Base-by-base conservation (phyloP, 176 grass and related monocot species). In the Alopecurus myosuroides region DNA sequence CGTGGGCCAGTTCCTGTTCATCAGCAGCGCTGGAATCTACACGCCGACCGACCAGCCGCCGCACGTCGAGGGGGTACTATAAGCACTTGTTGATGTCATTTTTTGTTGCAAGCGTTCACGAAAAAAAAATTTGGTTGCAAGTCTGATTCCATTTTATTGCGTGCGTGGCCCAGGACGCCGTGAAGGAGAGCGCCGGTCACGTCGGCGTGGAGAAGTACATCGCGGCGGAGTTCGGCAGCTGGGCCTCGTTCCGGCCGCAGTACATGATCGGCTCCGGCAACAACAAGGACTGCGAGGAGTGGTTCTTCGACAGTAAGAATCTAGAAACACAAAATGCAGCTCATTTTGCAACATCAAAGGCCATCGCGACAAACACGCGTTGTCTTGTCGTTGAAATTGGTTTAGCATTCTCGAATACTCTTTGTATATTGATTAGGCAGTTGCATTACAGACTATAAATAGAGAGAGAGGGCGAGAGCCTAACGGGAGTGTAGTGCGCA, bases 201-300 rank as follows among this genome's bases (percentile, higher is more conserved):
- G 93, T 95, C 11, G 82, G 15, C 14, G 97, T 94, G 23, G 97
- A 95, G 91, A 98, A 91, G 79, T 95, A 94, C 88, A 63, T 98
- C 25, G 88, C 85, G 20, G 92, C 70, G n/a, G 82, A 91, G 75
- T 98, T 98, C 84, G 17, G 78, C 60, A 91, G 81, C 81, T 95
- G 93, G 93, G 83, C 93, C 4, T 42, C 89, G 70, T 95, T 98
- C 80, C 93, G 96, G 46, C 96, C 96, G 8, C 93, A 95, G 77
- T 95, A 95, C 88, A 95, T 98, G 93, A 95, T 90, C 77, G 93
- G 97, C 80, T 95, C 97, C n/a, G 89, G 91, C 87, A 98, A 98
- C 83, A 98, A 95, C 84, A 98, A 98, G 84, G 96, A 98, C 61
- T 98, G 93, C 64, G 97, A 98, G 87, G 97, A 98, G 82, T 98